Conservation (phyloP, 2,329 filamentous ascomycete genomes). For the Onygenales sp. region DNA sequence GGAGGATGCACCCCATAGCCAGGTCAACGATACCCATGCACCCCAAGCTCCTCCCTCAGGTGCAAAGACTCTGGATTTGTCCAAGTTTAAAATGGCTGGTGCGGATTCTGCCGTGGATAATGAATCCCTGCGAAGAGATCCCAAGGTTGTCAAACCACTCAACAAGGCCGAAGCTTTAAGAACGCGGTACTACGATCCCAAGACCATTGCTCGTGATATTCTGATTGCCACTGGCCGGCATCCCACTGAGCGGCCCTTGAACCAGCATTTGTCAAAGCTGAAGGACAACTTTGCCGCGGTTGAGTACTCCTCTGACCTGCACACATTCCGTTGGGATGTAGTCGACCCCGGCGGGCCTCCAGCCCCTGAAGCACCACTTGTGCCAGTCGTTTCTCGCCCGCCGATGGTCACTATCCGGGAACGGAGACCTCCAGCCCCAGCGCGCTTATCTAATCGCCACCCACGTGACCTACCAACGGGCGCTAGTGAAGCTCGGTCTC, state of each 20-base stretch:
- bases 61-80: constrained; percentile 1
- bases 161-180: constrained; percentile 26
- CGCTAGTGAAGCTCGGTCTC: not conserved
- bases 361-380: constrained; percentile 16
- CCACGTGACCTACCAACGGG: constrained; percentile 6
- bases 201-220: constrained; percentile 55
- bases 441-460: constrained; percentile 2
- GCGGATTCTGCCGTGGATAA: constrained; percentile 2
- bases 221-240: constrained; percentile 53
- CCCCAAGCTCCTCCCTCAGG: not conserved
- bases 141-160: constrained; percentile 37
- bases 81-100: constrained; percentile 2
- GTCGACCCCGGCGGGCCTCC: constrained; percentile 48
- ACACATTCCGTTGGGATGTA: constrained; percentile 52
- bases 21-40: not conserved
- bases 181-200: constrained; percentile 48
- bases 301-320: constrained; percentile 41
- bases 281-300: constrained; percentile 34
- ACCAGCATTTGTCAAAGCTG: constrained; percentile 47
- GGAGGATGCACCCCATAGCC: not conserved
- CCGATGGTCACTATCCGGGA: constrained; percentile 12
- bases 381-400: constrained; percentile 15
- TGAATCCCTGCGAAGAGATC: constrained; percentile 15
- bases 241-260: constrained; percentile 49
- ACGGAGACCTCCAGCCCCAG: not conserved